Evolutionary conservation across 1,284 basidiomycete species (phyloP).

Genomic region (Tilletia setariae): DNA sequence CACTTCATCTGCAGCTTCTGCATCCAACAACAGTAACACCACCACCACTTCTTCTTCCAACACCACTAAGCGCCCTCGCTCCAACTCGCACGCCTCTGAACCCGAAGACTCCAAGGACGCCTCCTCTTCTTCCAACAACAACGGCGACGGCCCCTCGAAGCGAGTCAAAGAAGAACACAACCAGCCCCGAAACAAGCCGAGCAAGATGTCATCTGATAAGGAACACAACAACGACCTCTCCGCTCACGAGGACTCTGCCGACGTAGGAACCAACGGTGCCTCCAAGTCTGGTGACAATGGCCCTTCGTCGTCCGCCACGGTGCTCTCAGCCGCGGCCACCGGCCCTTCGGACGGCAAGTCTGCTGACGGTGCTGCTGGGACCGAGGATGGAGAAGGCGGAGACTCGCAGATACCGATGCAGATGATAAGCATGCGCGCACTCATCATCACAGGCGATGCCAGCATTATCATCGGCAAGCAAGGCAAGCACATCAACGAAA

Average conservation of each 20-base stretch:
- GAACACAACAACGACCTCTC: neutral
- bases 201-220: constrained; percentile 13
- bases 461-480: constrained; percentile 98
- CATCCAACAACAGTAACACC: neutral
- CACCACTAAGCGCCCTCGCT: constrained; percentile 5
- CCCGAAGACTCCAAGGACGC: neutral
- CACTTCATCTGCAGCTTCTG: constrained; percentile 11
- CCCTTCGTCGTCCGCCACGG: neutral
- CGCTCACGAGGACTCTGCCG: constrained; percentile 32
- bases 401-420: constrained; percentile 18
- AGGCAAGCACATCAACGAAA: constrained; percentile 96
- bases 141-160: constrained; percentile 11
- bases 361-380: neutral
- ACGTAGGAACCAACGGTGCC: constrained; percentile 32
- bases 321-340: constrained; percentile 7
- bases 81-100: constrained; percentile 13
- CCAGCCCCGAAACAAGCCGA: constrained; percentile 12
- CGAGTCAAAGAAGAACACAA: constrained; percentile 24
- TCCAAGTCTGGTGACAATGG: constrained; percentile 25
- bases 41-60: neutral
- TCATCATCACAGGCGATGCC: constrained; percentile 98
- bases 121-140: neutral
- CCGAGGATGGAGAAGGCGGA: neutral
- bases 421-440: constrained; percentile 54
- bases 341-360: constrained; percentile 2